Conservation (phyloP, 176 grass and related monocot species). For the Hyparrhenia diplandra region DNA sequence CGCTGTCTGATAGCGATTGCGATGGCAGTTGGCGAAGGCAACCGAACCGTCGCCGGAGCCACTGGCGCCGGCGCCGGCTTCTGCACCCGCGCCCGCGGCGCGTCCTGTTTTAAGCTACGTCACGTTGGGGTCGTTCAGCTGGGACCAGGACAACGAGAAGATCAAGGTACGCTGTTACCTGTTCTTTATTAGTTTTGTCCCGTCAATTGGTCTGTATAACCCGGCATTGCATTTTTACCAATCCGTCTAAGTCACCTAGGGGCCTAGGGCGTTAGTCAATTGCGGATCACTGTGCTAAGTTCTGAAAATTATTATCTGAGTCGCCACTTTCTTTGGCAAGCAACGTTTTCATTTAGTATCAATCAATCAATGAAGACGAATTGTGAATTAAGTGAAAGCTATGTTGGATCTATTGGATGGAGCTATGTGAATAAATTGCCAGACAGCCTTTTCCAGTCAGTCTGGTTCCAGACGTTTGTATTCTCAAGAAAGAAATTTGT, state of each 20-base stretch:
- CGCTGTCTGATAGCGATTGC: not conserved
- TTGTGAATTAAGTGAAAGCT: not conserved
- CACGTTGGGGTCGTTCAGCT: slow-evolving; percentile 76
- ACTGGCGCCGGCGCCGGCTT: not conserved
- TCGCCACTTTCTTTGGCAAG: not conserved
- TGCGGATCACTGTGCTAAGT: not conserved
- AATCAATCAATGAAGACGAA: not conserved
- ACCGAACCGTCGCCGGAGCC: slow-evolving; percentile 13
- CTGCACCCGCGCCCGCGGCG: not conserved
- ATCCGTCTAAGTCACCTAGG: not conserved
- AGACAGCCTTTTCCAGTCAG: not conserved
- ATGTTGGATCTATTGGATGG: no score
- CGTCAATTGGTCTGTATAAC: not conserved
- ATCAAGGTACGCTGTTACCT: slow-evolving; percentile 48
- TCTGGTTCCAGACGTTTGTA: no score
- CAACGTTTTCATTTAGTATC: not conserved
- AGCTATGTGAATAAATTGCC: not conserved
- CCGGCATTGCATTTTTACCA: not conserved
- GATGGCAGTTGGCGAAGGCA: slow-evolving; percentile 29
- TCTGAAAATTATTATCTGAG: not conserved
- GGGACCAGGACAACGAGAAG: slow-evolving; percentile 91
- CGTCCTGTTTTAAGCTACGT: slow-evolving; percentile 45
- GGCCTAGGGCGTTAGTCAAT: not conserved
- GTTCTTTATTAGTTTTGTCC: not conserved
- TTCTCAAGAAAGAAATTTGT: not conserved